phyloP scores from a whole-genome alignment of 768 basidiomycete species.

The Mycena haematopus region DNA sequence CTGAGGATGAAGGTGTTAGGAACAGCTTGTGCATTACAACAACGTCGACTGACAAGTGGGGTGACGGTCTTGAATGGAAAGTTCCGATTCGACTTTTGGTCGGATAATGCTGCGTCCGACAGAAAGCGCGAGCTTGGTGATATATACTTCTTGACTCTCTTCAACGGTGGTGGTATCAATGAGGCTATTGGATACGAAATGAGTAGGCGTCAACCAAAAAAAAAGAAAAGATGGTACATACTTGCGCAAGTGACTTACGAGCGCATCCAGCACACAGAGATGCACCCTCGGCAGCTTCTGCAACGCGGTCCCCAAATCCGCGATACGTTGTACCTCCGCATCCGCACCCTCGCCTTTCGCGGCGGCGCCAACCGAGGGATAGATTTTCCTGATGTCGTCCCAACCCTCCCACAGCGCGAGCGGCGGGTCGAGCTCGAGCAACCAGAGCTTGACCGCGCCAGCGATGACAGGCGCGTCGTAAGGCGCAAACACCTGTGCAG shows the following conservation, averaged over 20 bases:
- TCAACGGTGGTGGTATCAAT: constrained; percentile 72
- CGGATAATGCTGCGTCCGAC: constrained; percentile 88
- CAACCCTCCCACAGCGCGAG: constrained; percentile 86
- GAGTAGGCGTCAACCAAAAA: background rate
- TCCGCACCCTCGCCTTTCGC: constrained; percentile 58
- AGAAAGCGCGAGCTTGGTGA: constrained; percentile 87
- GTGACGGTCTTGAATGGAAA: constrained; percentile 93
- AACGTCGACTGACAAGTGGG: constrained; percentile 62
- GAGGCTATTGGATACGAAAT: constrained; percentile 51
- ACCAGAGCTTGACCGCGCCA: constrained; percentile 85
- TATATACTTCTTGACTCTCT: constrained; percentile 79
- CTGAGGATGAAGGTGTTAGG: constrained; percentile 43
- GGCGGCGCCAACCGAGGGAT: constrained; percentile 56
- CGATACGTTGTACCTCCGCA: constrained; percentile 64
- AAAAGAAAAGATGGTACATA: constrained; percentile 42
- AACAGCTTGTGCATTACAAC: background rate
- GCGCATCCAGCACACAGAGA: constrained; percentile 76
- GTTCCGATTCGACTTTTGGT: constrained; percentile 80
- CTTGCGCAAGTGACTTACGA: constrained; percentile 80
- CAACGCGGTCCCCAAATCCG: constrained; percentile 66
- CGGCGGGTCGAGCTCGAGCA: constrained; percentile 91
- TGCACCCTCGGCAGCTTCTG: constrained; percentile 80
- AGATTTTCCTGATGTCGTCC: constrained; percentile 90
- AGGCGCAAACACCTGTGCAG: constrained; percentile 56
- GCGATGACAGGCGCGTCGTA: constrained; percentile 91